Conservation (phyloP, 2,329 filamentous ascomycete genomes). For the Pyrenophora graminea region DNA sequence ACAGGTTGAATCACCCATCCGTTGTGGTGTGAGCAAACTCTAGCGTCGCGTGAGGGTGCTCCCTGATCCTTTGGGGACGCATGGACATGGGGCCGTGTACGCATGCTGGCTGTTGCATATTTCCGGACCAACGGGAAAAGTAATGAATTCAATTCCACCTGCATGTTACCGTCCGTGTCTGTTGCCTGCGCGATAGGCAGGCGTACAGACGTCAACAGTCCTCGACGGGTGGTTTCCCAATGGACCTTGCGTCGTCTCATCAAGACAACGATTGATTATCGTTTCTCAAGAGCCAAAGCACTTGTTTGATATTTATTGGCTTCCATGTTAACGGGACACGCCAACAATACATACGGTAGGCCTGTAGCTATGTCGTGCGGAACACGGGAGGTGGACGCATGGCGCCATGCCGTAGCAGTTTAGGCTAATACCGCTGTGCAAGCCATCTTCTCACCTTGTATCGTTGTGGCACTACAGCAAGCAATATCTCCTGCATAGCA, state of each 20-base stretch:
- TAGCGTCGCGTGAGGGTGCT: conserved; percentile 11
- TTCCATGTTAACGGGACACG: conserved; percentile 1
- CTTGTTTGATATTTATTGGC: neutral
- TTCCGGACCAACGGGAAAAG: conserved; percentile 31
- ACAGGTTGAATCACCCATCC: neutral
- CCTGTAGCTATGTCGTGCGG: neutral
- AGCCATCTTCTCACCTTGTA: neutral
- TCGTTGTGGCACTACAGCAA: conserved; percentile 2
- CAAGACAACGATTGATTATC: too few species aligned
- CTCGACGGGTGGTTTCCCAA: too few species aligned
- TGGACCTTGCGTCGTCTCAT: too few species aligned
- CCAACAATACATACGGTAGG: neutral
- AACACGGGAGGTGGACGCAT: conserved; percentile 3
- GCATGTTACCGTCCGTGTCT: conserved; percentile 18
- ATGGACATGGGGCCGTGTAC: conserved; percentile 5
- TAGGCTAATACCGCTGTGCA: conserved; percentile 7
- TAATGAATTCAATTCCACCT: conserved; percentile 17
- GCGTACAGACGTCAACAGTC: neutral
- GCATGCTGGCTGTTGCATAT: conserved; percentile 19
- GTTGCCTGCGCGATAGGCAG: neutral
- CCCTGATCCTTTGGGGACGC: conserved; percentile 15
- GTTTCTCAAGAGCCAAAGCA: neutral
- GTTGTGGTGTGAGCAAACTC: conserved; percentile 1
- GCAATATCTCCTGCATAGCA: conserved; percentile 6
- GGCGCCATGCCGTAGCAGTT: conserved; percentile 4